These are phyloP conservation scores for Stylosanthes scabra DNA, from an alignment of 331 rosid genomes.

Conservation along the genomic window DNA sequence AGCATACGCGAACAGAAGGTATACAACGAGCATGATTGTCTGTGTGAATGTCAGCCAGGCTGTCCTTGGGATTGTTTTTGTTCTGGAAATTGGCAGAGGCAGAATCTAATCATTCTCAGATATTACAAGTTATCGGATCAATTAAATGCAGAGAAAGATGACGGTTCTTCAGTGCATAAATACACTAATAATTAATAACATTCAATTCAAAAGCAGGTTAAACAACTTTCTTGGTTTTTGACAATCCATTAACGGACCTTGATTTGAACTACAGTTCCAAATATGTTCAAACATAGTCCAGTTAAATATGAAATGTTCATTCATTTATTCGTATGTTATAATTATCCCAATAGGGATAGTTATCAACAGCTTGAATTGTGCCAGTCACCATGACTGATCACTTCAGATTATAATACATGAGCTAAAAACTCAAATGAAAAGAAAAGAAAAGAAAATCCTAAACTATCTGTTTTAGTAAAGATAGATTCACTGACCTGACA, in stretches of 20 bases:
- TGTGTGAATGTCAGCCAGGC: constrained; percentile 79
- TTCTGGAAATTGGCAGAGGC: constrained; percentile 40
- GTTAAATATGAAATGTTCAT: constrained; percentile 4
- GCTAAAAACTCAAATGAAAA: background rate
- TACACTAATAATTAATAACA: background rate
- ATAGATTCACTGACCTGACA: constrained; percentile 67
- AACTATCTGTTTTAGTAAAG: constrained; percentile 1
- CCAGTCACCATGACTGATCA: background rate
- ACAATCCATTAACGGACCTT: background rate
- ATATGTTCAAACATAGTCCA: background rate
- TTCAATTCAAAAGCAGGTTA: constrained; percentile 10
- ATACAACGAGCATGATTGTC: constrained; percentile 60
- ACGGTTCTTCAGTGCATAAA: constrained; percentile 28
- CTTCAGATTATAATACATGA: constrained; percentile 3
- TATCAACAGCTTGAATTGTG: background rate
- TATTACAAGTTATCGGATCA: background rate
- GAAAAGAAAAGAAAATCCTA: background rate
- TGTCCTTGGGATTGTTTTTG: constrained; percentile 69
- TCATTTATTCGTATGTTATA: background rate
- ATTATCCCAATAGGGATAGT: no score
- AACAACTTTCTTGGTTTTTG: background rate
- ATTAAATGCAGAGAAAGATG: constrained; percentile 12
- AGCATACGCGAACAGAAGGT: constrained; percentile 77
- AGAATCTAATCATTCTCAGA: background rate
- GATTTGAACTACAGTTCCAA: constrained; percentile 10